Conservation (phyloP, 768 basidiomycete genomes). For the Pulveroboletus sp. region DNA sequence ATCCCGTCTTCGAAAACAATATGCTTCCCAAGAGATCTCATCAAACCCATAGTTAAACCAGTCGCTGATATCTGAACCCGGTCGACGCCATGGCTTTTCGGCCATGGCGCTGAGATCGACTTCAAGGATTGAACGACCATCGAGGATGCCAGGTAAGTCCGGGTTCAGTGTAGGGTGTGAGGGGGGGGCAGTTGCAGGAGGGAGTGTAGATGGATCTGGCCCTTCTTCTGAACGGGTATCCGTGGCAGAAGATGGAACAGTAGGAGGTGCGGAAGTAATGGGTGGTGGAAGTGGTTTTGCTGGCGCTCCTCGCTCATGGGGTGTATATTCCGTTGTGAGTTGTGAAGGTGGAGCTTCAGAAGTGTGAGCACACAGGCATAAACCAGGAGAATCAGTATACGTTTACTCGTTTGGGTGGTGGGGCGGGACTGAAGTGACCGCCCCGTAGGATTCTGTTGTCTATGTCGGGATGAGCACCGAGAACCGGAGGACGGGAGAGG, state of each 20-base stretch:
- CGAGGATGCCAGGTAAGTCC: slow-evolving; percentile 55
- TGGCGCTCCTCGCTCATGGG: slow-evolving; percentile 56
- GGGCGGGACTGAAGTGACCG: slow-evolving; percentile 30
- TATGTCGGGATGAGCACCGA: slow-evolving; percentile 11
- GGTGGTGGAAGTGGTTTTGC: slow-evolving; percentile 24
- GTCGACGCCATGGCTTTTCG: slow-evolving; percentile 87
- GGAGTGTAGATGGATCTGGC: slow-evolving; percentile 60
- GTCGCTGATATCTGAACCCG: slow-evolving; percentile 90
- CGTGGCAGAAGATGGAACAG: slow-evolving; percentile 17
- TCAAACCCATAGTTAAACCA: slow-evolving; percentile 99
- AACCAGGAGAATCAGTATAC: slow-evolving; percentile 9
- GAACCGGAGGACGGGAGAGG: neutral
- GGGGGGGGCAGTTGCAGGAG: slow-evolving; percentile 63
- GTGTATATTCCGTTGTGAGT: slow-evolving; percentile 80
- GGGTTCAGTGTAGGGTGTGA: slow-evolving; percentile 80
- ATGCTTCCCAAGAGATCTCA: slow-evolving; percentile 92
- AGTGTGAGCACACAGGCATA: slow-evolving; percentile 5
- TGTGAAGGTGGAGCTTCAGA: slow-evolving; percentile 42
- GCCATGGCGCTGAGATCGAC: slow-evolving; percentile 69
- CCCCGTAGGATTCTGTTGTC: slow-evolving; percentile 33
- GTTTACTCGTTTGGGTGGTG: slow-evolving; percentile 31
- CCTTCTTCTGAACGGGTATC: slow-evolving; percentile 40
- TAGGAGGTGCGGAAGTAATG: slow-evolving; percentile 17
- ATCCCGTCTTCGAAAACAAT: slow-evolving; percentile 79
- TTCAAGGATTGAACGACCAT: slow-evolving; percentile 79